Evolutionary conservation across 148 eudicot genomes (phyloP).

Genomic region (Camellia granthamiana): DNA sequence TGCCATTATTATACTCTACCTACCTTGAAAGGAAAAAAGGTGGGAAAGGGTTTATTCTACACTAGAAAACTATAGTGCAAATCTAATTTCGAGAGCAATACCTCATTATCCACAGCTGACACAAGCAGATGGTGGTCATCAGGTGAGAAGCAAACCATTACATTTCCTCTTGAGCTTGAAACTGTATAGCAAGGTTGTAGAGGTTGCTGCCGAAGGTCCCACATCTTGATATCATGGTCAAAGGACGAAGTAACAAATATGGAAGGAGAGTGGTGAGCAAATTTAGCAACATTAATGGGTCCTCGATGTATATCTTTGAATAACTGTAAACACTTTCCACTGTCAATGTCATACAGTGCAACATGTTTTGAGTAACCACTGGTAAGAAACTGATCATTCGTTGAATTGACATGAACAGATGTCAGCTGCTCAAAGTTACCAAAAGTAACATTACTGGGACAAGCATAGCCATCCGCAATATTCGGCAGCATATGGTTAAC

Average conservation of each 20-base stretch:
- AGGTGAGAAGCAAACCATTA: conserved; percentile 82
- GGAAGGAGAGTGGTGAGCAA: conserved; percentile 59
- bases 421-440: conserved; percentile 65
- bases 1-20: too few relatives aligned
- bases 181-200: conserved; percentile 56
- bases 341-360: conserved; percentile 64
- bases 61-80: background rate
- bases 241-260: conserved; percentile 78
- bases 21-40: background rate
- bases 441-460: conserved; percentile 29
- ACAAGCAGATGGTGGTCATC: conserved; percentile 74
- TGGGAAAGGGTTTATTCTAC: background rate
- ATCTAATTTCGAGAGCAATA: conserved; percentile 7
- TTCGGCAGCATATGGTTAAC: conserved; percentile 28
- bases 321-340: conserved; percentile 52
- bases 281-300: conserved; percentile 81
- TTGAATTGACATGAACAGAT: conserved; percentile 67
- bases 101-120: conserved; percentile 86
- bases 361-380: conserved; percentile 69
- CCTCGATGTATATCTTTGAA: conserved; percentile 62
- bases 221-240: conserved; percentile 76
- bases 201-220: conserved; percentile 66
- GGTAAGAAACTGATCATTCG: conserved; percentile 61
- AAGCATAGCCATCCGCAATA: conserved; percentile 21
- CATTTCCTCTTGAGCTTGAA: conserved; percentile 79